Base-by-base conservation (phyloP, 164 flowering plant species). In the Cinnamomum chago region DNA sequence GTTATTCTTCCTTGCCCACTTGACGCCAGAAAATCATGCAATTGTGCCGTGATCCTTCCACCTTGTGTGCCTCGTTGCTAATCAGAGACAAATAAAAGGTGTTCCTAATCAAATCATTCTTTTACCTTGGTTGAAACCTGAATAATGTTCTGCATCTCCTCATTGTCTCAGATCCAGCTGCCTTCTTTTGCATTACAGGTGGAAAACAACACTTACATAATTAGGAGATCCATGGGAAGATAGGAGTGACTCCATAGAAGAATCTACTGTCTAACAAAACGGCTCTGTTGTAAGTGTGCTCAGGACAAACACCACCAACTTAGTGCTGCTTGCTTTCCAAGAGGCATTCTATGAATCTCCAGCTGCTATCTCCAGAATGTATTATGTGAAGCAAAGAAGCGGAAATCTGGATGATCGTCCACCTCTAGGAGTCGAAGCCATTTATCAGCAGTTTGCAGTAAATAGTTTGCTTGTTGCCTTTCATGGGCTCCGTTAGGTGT, bases 351-450 rank as follows among this genome's bases (percentile, higher is more conserved):
- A 2, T 2, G 12, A 23, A 40, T 13, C 22, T 70, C 72, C 20
- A 30, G 23, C 28, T 67, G 66, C 80, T 79, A 86, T 75, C 87
- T 81, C 81, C 82, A 65, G 11, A 50, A 79, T 58, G 86, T 78
- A 75, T 66, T 82, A 64, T 83, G 93, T 3, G 85, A 74, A 67
- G 74, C 81, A 78, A 91, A 90, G 82, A 88, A 90, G 64, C 75
- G 77, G 82, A 73, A 90, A 78, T 91, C 96, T 3, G 90, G 89
- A 72, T 84, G 93, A 76, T 72, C 5, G 5, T 5, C 66, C 66
- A 88, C 96, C 70, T 87, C 82, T 76, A 86, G 66, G 55, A 25
- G 70, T 69, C 76, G 72, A 50, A 88, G 90, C 92, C 92, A 90
- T 70, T 77, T 78, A 27, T 83, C 89, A 22, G 96, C 93, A 68